These are phyloP conservation scores for Dovyalis caffra DNA, from an alignment of 345 rosid genomes.

Conservation along the genomic window DNA sequence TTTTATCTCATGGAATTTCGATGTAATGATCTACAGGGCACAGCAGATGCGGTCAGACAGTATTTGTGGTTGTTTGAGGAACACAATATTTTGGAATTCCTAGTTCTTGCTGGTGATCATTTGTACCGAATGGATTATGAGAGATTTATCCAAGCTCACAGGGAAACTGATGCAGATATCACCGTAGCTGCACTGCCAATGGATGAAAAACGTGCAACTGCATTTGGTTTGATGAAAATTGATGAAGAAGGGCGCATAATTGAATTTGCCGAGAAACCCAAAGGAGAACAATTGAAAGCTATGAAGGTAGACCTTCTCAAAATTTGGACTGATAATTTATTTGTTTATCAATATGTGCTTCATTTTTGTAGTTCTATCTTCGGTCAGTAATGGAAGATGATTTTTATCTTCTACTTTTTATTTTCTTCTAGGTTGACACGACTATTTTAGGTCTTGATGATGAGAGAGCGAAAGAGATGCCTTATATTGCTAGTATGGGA, in stretches of 20 bases:
- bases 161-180: slow-evolving; percentile 95
- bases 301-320: slow-evolving; percentile 54
- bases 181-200: slow-evolving; percentile 97
- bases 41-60: slow-evolving; percentile 97
- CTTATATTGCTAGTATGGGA: slow-evolving; percentile 98
- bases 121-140: slow-evolving; percentile 97
- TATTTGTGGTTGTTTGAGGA: slow-evolving; percentile 96
- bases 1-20: slow-evolving; percentile 5
- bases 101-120: slow-evolving; percentile 97
- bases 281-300: slow-evolving; percentile 89
- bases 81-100: slow-evolving; percentile 86
- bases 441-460: slow-evolving; percentile 94
- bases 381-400: not conserved
- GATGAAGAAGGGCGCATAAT: slow-evolving; percentile 94
- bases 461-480: slow-evolving; percentile 87
- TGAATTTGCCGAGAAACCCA: slow-evolving; percentile 93
- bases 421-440: slow-evolving; percentile 70
- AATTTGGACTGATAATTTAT: not conserved
- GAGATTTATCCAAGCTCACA: slow-evolving; percentile 92
- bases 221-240: slow-evolving; percentile 94
- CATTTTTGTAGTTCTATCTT: not conserved
- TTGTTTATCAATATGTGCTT: not conserved
- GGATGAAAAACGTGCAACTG: slow-evolving; percentile 93
- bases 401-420: not conserved
- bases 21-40: slow-evolving; percentile 52